Conservation (phyloP, 73 alveolate genomes). For the Durusdinium trenchii region DNA sequence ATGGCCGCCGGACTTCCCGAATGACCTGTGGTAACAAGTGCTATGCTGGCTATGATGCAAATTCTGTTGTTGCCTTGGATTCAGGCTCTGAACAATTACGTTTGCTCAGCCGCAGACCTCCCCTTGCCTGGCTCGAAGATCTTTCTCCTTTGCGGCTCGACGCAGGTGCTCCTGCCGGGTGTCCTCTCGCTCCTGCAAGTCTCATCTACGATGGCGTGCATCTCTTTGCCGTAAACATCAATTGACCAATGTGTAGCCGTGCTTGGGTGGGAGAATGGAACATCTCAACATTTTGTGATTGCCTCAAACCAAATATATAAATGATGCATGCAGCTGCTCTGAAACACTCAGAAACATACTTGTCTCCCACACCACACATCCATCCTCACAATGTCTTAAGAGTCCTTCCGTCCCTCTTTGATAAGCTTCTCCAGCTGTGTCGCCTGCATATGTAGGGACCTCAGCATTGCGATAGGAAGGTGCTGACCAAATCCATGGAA, state of each 20-base stretch:
- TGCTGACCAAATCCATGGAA: no score
- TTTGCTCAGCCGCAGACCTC: neutral
- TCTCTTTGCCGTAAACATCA: neutral
- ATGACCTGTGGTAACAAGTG: neutral
- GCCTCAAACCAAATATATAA: neutral
- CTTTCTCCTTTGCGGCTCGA: slow-evolving; percentile 37
- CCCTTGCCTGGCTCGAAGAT: slow-evolving; percentile 38
- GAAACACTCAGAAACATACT: neutral
- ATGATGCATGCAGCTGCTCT: neutral
- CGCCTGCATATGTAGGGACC: slow-evolving; percentile 31
- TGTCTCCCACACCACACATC: neutral
- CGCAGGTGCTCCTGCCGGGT: slow-evolving; percentile 57
- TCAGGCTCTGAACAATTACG: neutral
- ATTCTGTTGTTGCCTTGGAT: neutral
- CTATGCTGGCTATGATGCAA: neutral
- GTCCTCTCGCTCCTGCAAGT: slow-evolving; percentile 31
- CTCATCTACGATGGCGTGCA: neutral
- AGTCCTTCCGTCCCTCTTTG: slow-evolving; percentile 55
- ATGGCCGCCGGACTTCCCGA: slow-evolving; percentile 7
- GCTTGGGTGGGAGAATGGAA: neutral
- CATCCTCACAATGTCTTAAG: neutral
- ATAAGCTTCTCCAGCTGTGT: slow-evolving; percentile 26
- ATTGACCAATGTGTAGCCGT: neutral
- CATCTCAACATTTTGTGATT: neutral
- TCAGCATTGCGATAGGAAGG: no score